phyloP scores from a whole-genome alignment of 2,329 filamentous ascomycete species.

The Trichoderma lentiforme region DNA sequence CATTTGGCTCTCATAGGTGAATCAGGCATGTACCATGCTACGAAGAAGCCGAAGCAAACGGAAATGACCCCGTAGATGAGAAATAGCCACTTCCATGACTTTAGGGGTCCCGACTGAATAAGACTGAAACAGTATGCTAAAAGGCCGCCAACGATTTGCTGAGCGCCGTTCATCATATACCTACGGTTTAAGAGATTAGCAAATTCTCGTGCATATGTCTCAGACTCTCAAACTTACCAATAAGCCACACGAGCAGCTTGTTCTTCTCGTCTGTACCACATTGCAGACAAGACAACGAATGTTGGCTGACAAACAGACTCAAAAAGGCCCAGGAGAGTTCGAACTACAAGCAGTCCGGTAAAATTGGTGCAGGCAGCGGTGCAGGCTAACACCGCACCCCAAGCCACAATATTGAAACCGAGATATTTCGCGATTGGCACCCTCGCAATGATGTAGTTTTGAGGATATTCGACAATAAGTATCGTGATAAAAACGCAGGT shows the following conservation, averaged over 20 bases:
- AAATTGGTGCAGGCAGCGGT: slow-evolving; percentile 4
- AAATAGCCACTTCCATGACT: slow-evolving; percentile 6
- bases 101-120: background rate
- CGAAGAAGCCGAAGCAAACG: background rate
- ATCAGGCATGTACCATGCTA: slow-evolving; percentile 11
- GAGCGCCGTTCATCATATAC: slow-evolving; percentile 15
- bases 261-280: slow-evolving; percentile 12
- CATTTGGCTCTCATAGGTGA: slow-evolving; percentile 9
- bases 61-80: background rate
- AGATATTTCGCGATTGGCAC: slow-evolving; percentile 10
- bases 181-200: background rate
- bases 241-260: slow-evolving; percentile 5
- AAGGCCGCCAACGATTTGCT: slow-evolving; percentile 12
- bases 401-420: slow-evolving; percentile 6
- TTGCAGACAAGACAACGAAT: slow-evolving; percentile 4
- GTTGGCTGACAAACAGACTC: slow-evolving; percentile 9
- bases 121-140: slow-evolving; percentile 10
- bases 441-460: slow-evolving; percentile 1
- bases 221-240: background rate
- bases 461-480: slow-evolving; percentile 6
- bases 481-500: slow-evolving; percentile 9
- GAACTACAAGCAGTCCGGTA: background rate
- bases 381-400: slow-evolving; percentile 1
- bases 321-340: slow-evolving; percentile 5
- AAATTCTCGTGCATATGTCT: background rate